These are phyloP conservation scores for Triticum timopheevii DNA, from an alignment of 176 grass and related monocot genomes.

Conservation along the genomic window DNA sequence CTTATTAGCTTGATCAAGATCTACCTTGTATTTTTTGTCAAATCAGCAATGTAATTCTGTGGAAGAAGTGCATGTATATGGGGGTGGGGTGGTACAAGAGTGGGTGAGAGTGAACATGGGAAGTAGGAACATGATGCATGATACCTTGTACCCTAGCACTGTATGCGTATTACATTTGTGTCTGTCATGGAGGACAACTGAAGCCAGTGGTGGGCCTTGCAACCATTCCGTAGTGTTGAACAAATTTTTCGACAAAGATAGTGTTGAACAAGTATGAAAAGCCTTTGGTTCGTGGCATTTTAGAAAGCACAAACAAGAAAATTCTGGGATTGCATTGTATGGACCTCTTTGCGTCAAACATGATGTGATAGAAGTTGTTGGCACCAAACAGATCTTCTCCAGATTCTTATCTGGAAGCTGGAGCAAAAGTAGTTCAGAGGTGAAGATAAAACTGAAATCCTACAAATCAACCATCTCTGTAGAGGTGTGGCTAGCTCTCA, in stretches of 20 bases:
- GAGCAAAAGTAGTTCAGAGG: neutral
- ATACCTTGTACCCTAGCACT: neutral
- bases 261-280: neutral
- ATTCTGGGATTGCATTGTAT: neutral
- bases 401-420: neutral
- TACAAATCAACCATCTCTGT: neutral
- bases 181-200: neutral
- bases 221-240: neutral
- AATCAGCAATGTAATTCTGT: neutral
- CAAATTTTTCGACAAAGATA: neutral
- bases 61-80: neutral
- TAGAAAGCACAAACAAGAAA: neutral
- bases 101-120: constrained; percentile 35
- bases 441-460: neutral
- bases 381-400: neutral
- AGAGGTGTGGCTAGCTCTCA: too few species aligned
- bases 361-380: neutral
- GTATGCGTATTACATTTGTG: neutral
- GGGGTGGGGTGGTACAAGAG: neutral
- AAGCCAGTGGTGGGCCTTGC: neutral
- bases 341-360: neutral
- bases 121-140: constrained; percentile 14
- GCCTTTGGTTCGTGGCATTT: neutral
- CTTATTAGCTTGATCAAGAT: constrained; percentile 18
- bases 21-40: constrained; percentile 1